Evolutionary conservation across 2,329 filamentous ascomycete genomes (phyloP), one percentile per base, ranked within the genome.

Genomic region (Hypoxylon sp.): DNA sequence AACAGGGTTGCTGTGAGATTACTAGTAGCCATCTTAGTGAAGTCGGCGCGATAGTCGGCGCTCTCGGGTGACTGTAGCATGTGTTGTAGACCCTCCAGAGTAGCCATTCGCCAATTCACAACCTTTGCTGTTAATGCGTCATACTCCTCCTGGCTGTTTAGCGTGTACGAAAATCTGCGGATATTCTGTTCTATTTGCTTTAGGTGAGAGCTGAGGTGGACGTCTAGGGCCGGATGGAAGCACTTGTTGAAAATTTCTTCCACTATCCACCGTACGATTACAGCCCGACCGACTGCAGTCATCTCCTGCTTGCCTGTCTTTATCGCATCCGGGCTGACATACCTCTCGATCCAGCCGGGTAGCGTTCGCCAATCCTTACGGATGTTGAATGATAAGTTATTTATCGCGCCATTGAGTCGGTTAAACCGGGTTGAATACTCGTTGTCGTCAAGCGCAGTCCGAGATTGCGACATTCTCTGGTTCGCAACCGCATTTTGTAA

Each of bases 401-500:
- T 96, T 78, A 98, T 95, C 19, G 97, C 92, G 26, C 95, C 95
- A 75, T 98, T 96, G 52, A 99, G 87, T 22, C 96, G 91, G 77
- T 91, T 93, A 81, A 98, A 98, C 22, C 95, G 89, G 19, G 91
- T 94, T 39, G 89, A 85, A 78, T 99, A 99, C 83, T 98, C 95
- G 80, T 90, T 97, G 78, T 99, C 96, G 78, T 99, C 96, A 58
- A 98, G 90, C 1, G 94, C 93, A 1, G 95, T 98, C 67, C 94
- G 92, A 22, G 95, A 98, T 78, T 97, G 92, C 2, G 96, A 96
- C 80, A 99, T 91, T 65, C 95, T 91, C 81, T 98, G 96, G 80
- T 97, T 96, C 64, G 96, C 96, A 58, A 99, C 88, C n/a, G 94
- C 96, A 79, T 99, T 98, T 79, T 99, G 96, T 17, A 99, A 86